A percentile compares a stretch with the other conserved stretches of the same genome.
These are phyloP conservation scores for Spergularia azorica DNA, from an alignment of 179 eudicot species.

Conservation along the genomic window DNA sequence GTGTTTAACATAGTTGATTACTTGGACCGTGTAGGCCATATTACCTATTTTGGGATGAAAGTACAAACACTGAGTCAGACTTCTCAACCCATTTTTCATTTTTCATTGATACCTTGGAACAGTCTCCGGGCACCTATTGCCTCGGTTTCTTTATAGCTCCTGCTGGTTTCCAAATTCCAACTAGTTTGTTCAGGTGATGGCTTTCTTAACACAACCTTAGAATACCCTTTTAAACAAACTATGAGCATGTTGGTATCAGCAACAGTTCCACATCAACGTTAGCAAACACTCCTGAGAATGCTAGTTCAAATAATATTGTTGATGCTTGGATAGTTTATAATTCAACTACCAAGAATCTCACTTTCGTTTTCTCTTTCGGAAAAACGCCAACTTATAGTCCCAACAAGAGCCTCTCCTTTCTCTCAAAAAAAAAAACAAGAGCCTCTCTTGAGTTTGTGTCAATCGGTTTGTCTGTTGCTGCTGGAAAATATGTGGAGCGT, in stretches of 20 bases:
- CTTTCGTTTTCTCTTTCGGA: slow-evolving; percentile 40
- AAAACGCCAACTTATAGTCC: not conserved
- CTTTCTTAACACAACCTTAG: slow-evolving; percentile 43
- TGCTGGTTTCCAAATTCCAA: slow-evolving; percentile 42
- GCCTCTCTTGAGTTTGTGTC: slow-evolving; percentile 42
- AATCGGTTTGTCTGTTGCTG: slow-evolving; percentile 45
- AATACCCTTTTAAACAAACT: too few species aligned
- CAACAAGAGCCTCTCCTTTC: too few species aligned
- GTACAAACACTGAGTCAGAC: slow-evolving; percentile 27
- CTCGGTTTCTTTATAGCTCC: slow-evolving; percentile 53
- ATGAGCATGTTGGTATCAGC: slow-evolving; percentile 57
- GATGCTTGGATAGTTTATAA: slow-evolving; percentile 50
- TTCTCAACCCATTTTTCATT: slow-evolving; percentile 44
- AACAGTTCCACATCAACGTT: slow-evolving; percentile 38
- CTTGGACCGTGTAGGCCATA: slow-evolving; percentile 32
- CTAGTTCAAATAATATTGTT: slow-evolving; percentile 39
- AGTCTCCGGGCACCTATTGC: slow-evolving; percentile 8
- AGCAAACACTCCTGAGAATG: slow-evolving; percentile 39
- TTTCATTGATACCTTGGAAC: slow-evolving; percentile 29
- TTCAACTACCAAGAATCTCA: slow-evolving; percentile 36
- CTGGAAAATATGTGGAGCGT: slow-evolving; percentile 28
- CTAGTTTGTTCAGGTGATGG: slow-evolving; percentile 51
- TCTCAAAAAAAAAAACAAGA: too few species aligned
- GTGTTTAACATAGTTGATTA: slow-evolving; percentile 38
- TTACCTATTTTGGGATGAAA: slow-evolving; percentile 41